Percentiles rank a stretch among this genome's conserved stretches.
Conservation (phyloP, 495 filamentous ascomycete genomes). For the Lindgomyces ingoldianus region DNA sequence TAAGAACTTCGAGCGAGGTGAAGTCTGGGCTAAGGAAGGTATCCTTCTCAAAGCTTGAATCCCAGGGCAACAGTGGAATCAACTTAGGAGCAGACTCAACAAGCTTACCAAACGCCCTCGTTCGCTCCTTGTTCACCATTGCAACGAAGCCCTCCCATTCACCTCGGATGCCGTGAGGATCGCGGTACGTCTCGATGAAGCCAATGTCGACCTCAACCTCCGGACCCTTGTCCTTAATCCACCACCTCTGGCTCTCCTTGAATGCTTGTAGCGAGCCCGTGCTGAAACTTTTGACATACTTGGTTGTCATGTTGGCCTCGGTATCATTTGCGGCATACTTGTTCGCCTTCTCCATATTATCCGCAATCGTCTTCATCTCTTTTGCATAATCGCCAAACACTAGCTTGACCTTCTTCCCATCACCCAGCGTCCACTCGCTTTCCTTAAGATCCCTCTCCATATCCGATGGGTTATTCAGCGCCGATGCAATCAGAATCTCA, state of each 20-base stretch:
- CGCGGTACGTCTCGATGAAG: conserved; percentile 95
- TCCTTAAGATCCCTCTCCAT: conserved; percentile 69
- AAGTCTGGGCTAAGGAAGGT: conserved; percentile 93
- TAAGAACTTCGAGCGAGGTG: conserved; percentile 60
- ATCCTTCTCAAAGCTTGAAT: conserved; percentile 88
- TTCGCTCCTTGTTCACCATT: conserved; percentile 79
- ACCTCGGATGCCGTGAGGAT: conserved; percentile 88
- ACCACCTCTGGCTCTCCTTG: conserved; percentile 86
- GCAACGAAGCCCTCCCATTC: conserved; percentile 97
- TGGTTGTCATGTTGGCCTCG: conserved; percentile 79
- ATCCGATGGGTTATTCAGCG: conserved; percentile 55
- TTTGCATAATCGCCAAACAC: conserved; percentile 81
- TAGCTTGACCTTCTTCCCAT: conserved; percentile 71
- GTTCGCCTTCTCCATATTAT: conserved; percentile 68
- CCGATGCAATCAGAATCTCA: conserved; percentile 83
- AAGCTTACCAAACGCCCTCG: conserved; percentile 81
- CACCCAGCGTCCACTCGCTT: conserved; percentile 65
- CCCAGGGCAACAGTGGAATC: conserved; percentile 89
- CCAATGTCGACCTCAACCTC: conserved; percentile 89
- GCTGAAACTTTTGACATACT: conserved; percentile 82
- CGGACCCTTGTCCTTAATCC: conserved; percentile 90
- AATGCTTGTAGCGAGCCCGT: conserved; percentile 82
- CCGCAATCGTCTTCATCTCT: conserved; percentile 78
- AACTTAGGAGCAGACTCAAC: conserved; percentile 77
- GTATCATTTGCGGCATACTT: conserved; percentile 79